Evolutionary conservation across 768 basidiomycete genomes (phyloP), one percentile per base, ranked within the genome.

Genomic region (Hortiboletus flavorubellus): DNA sequence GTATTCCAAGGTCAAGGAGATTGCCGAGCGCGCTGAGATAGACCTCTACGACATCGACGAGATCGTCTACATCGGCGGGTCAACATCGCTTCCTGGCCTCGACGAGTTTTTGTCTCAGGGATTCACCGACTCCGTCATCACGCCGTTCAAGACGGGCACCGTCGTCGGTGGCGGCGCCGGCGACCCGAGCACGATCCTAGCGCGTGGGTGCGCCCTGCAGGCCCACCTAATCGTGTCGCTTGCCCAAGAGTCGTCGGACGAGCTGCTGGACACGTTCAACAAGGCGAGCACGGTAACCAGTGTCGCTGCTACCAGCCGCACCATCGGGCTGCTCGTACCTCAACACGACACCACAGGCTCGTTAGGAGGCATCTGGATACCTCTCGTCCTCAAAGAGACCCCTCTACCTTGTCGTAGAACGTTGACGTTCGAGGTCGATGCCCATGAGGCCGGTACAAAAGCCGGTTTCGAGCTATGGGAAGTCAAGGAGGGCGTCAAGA

Each of bases 391-490:
- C n/a, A 80, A 80, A 55, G 87, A 90, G 67, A 91, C 90, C 0
- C 79, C 84, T 0, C 68, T 92, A 1, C 91, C 91, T 29, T 83
- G 80, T 29, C 75, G 90, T 40, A 72, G 91, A 31, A 75, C 75
- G 11, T 72, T 87, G 43, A 69, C 77, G 16, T 77, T 91, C 57
- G 83, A 85, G 35, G 82, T 85, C 26, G 77, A 75, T 21, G 68
- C 87, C 63, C 26, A 76, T 68, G 49, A 70, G 62, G 40, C 73
- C 65, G 61, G 48, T 14, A 49, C 50, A 14, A 68, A 55, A 53
- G 73, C 89, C 41, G 84, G 80, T 12, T 78, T 86, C 49, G 91
- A 93, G 68, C 72, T 92, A 29, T 90, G 88, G 87, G 89, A 93
- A 66, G 83, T 84, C 16, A 78, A 78, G 49, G 89, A 91, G 63